Base-by-base conservation (phyloP, 2,329 filamentous ascomycete species). In the Alternaria gansuensis region DNA sequence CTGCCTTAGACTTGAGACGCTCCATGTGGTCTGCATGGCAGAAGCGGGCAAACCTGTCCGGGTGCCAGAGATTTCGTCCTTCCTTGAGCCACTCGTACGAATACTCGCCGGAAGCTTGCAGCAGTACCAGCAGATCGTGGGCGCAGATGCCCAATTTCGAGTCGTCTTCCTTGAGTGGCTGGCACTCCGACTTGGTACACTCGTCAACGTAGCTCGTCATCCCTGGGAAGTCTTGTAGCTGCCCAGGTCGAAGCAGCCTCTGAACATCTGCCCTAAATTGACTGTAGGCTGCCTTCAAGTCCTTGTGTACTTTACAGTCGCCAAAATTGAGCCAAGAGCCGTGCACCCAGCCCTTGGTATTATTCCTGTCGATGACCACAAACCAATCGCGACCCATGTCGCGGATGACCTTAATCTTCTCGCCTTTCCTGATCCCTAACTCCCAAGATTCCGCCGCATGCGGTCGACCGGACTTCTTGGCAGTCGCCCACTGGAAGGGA, bases 1-100 rank as follows among this genome's bases (percentile, higher is more conserved):
- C 64, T 1, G 73, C 68, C 51, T 63, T 67, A 28, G 51, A 50
- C 60, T 68, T 71, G 36, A 76, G 54, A 0, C 34, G 43, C 2
- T 73, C 72, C 13, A 52, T 62, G 33, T 64, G 51, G 2, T 68
- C 64, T 10, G 62, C 23, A 37, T 67, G 61, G 59, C 73, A 74
- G 52, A 58, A 67, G 43, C 68, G 64, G 31, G 63, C 68, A 43
- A 76, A 76, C 28, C 65, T 69, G 43, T 77, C 74, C 33, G 75
- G 75, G 37, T 77, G 74, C 71, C 72, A 77, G 31, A 67, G 43
- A 53, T 67, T 70, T 14, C 74, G 64, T 43, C 67, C 63, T 10
- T 66, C 60, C 56, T 72, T 74, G 28, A 77, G 62, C 60, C 66
- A 71, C 14, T 66, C 64, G 29, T 63, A 58, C 1, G 60, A 65